These are phyloP conservation scores for Amauroascus niger DNA, from an alignment of 2,329 filamentous ascomycete genomes.

Conservation along the genomic window DNA sequence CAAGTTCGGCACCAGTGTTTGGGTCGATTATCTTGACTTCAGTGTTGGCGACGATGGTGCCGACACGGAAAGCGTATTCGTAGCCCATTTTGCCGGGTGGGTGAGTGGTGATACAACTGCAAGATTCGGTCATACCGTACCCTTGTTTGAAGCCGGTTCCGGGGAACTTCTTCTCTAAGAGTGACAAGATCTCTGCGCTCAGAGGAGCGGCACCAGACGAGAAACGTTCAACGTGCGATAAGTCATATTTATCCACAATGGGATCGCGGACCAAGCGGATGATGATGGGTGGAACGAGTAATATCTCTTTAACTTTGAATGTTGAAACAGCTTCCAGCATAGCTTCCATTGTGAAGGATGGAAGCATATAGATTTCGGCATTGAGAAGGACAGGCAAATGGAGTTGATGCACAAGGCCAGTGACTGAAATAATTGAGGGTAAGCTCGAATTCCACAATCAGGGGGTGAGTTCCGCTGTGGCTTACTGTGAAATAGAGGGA, in stretches of 20 bases:
- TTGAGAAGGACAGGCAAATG: conserved; percentile 55
- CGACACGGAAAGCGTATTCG: conserved; percentile 65
- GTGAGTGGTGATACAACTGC: conserved; percentile 64
- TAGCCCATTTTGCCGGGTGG: conserved; percentile 69
- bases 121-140: conserved; percentile 69
- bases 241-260: conserved; percentile 66
- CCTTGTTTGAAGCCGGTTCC: conserved; percentile 60
- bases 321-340: conserved; percentile 47
- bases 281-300: conserved; percentile 72
- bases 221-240: conserved; percentile 69
- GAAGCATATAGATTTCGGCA: conserved; percentile 57
- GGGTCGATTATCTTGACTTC: conserved; percentile 66
- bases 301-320: conserved; percentile 47
- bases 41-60: conserved; percentile 67
- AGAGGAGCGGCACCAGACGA: conserved; percentile 81
- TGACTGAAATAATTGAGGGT: conserved; percentile 29
- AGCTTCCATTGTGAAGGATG: conserved; percentile 51
- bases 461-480: background rate
- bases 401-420: conserved; percentile 53
- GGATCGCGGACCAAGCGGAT: conserved; percentile 73
- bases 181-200: conserved; percentile 57
- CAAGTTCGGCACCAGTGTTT: conserved; percentile 46
- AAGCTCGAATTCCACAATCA: background rate
- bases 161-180: conserved; percentile 65
- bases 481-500: conserved; percentile 50